Conservation (phyloP, 2,329 filamentous ascomycete genomes). For the Alternaria sp. region DNA sequence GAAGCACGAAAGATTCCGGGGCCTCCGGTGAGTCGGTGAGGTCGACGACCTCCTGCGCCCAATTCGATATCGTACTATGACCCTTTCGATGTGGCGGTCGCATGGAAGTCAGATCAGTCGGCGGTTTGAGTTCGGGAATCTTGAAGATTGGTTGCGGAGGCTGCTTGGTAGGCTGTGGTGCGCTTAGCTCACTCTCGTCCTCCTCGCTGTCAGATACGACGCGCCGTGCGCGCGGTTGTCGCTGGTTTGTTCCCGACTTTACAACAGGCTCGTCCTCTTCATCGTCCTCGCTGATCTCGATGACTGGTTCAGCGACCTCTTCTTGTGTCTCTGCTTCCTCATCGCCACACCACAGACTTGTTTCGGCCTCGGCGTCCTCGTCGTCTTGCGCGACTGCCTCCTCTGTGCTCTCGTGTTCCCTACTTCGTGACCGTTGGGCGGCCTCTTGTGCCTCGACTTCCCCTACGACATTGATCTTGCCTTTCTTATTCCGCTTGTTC, state of each 20-base stretch:
- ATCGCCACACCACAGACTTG: constrained; percentile 41
- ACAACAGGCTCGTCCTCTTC: constrained; percentile 42
- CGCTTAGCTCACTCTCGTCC: constrained; percentile 14
- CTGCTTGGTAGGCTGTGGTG: not conserved
- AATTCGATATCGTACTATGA: constrained; percentile 36
- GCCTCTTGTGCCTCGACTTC: constrained; percentile 22
- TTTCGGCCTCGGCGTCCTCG: constrained; percentile 29
- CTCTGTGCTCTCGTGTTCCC: constrained; percentile 8
- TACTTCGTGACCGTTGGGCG: not conserved
- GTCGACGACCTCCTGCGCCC: constrained; percentile 43
- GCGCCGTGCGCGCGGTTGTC: constrained; percentile 18
- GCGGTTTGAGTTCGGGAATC: constrained; percentile 8
- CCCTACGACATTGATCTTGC: constrained; percentile 21
- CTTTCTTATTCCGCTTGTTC: constrained; percentile 24
- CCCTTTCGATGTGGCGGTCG: constrained; percentile 33
- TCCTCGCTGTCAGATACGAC: constrained; percentile 34
- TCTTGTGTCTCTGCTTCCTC: constrained; percentile 20
- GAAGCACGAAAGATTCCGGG: constrained; percentile 24
- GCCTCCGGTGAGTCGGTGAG: constrained; percentile 37
- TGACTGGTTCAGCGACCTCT: constrained; percentile 1
- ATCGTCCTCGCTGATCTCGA: constrained; percentile 20
- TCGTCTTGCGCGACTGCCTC: constrained; percentile 16
- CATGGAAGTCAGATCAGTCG: constrained; percentile 26
- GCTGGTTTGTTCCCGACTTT: constrained; percentile 21
- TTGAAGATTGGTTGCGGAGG: constrained; percentile 8